These are phyloP conservation scores for Cyanodermella asteris DNA, from an alignment of 2,329 filamentous ascomycete species.

Conservation along the genomic window DNA sequence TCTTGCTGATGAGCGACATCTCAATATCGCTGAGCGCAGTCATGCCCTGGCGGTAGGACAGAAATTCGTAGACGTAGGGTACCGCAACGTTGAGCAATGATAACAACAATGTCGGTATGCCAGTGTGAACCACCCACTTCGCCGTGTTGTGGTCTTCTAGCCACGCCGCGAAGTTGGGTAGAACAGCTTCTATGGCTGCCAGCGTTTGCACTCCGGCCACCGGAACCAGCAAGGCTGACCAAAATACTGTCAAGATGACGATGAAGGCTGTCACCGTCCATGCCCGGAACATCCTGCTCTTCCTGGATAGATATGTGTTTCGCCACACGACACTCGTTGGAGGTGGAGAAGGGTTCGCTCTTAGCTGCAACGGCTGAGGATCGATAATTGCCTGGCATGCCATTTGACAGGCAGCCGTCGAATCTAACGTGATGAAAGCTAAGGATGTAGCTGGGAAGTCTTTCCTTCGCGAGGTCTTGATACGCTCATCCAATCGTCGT, in stretches of 20 bases:
- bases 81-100: conserved; percentile 77
- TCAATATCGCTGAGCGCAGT: conserved; percentile 89
- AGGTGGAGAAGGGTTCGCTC: conserved; percentile 69
- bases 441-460: conserved; percentile 58
- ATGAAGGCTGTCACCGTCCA: conserved; percentile 76
- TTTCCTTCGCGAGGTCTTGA: conserved; percentile 47
- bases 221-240: conserved; percentile 61
- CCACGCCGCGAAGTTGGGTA: conserved; percentile 45
- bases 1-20: conserved; percentile 87
- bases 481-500: conserved; percentile 53
- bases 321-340: conserved; percentile 87
- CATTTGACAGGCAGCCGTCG: conserved; percentile 75
- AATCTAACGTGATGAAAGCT: conserved; percentile 95
- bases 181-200: conserved; percentile 53
- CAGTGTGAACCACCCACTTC: conserved; percentile 62
- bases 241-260: conserved; percentile 62
- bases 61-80: conserved; percentile 63
- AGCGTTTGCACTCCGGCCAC: conserved; percentile 63
- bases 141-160: conserved; percentile 48
- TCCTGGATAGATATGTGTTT: conserved; percentile 68
- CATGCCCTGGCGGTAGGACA: conserved; percentile 82
- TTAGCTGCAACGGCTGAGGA: conserved; percentile 62
- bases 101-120: conserved; percentile 63
- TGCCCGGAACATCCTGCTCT: conserved; percentile 49
- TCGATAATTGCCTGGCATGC: conserved; percentile 87